A percentile compares a stretch with the other conserved stretches of the same genome.
Evolutionary conservation across 148 eudicot species (phyloP).

Genomic region (Amaranthus palmeri): DNA sequence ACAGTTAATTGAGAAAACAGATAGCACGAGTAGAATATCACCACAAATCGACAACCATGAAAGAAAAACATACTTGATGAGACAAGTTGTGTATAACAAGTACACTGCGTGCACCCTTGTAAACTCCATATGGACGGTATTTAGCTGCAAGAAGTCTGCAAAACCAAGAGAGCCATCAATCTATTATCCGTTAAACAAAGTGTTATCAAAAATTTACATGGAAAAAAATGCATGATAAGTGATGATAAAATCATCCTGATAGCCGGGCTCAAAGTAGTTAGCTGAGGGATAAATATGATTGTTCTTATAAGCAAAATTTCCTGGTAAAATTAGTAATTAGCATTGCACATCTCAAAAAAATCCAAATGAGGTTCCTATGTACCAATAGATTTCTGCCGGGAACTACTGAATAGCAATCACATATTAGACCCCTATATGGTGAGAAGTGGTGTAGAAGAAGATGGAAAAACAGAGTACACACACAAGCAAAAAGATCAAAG

Average conservation of each 20-base stretch:
- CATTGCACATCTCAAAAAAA: no score
- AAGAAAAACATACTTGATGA: constrained; percentile 63
- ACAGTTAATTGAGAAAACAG: no score
- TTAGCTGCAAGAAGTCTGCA: constrained; percentile 88
- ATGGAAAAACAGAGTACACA: no score
- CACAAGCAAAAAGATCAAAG: no score
- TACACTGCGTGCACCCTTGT: constrained; percentile 87
- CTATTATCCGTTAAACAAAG: not conserved
- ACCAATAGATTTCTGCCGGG: no score
- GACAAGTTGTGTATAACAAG: constrained; percentile 85
- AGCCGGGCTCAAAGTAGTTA: not conserved
- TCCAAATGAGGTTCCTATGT: no score
- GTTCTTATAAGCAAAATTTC: no score
- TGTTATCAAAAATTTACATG: not conserved
- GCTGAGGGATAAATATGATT: not conserved
- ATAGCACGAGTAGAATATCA: not conserved
- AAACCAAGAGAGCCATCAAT: constrained; percentile 1
- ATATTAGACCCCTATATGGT: no score
- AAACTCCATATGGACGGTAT: constrained; percentile 95
- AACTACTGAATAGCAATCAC: no score
- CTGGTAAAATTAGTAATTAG: no score
- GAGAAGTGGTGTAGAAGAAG: no score
- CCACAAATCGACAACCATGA: not conserved
- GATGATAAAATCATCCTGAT: not conserved
- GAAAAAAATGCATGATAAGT: not conserved